Percentiles rank a stretch among this genome's conserved stretches.
Conservation (phyloP, 139 green algal genomes). For the Tetratostichococcus sp. region DNA sequence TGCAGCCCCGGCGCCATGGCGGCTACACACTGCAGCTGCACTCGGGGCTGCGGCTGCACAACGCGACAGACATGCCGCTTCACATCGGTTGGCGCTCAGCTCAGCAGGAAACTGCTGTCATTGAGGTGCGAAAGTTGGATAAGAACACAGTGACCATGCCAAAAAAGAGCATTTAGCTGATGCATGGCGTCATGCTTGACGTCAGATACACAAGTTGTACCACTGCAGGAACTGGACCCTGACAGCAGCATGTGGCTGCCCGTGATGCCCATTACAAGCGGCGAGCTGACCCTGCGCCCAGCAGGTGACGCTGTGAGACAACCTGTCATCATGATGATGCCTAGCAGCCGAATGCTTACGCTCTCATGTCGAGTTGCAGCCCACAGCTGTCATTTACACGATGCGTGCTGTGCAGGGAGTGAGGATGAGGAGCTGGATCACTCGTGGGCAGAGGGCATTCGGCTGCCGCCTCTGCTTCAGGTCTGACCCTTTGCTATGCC, state of each 20-base stretch:
- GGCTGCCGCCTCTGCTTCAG: constrained; percentile 30
- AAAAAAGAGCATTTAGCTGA: too few species aligned
- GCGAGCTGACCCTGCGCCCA: constrained; percentile 37
- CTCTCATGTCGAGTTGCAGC: too few species aligned
- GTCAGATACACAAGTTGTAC: too few species aligned
- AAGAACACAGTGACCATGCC: too few species aligned
- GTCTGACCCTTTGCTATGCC: too few species aligned
- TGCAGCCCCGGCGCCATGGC: constrained; percentile 26
- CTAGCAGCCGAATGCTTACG: too few species aligned
- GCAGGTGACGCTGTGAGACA: not conserved
- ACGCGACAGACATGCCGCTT: constrained; percentile 34
- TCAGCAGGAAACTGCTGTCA: constrained; percentile 11
- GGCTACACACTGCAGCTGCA: constrained; percentile 38
- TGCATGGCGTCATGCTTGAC: too few species aligned
- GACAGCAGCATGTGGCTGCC: constrained; percentile 42
- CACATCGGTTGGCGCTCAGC: constrained; percentile 25
- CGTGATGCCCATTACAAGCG: constrained; percentile 8
- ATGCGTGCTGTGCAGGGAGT: not conserved
- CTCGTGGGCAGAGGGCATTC: constrained; percentile 4
- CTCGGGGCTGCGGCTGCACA: constrained; percentile 41
- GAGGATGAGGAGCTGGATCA: not conserved
- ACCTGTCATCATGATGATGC: too few species aligned
- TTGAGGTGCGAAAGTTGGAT: constrained; percentile 3
- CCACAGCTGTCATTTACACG: too few species aligned
- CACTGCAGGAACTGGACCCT: constrained; percentile 21